Conservation (phyloP, 2,329 filamentous ascomycete genomes). For the Tricladium varicosporioides region DNA sequence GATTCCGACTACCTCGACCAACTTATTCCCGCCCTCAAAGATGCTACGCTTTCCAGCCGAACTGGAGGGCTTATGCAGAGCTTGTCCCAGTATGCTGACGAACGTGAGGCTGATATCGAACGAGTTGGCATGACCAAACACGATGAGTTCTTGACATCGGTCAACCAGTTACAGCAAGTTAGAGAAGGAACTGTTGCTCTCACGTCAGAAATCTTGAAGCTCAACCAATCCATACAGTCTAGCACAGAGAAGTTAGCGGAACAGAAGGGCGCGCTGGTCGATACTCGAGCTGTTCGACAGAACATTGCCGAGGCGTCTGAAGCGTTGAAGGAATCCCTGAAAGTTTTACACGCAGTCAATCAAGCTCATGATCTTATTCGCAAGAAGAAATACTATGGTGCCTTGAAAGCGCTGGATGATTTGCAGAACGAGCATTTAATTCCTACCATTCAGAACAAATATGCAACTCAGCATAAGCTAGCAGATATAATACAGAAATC, state of each 20-base stretch:
- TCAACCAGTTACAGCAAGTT: constrained; percentile 89
- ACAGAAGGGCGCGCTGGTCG: constrained; percentile 91
- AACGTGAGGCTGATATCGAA: constrained; percentile 89
- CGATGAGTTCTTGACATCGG: constrained; percentile 91
- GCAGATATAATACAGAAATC: constrained; percentile 95
- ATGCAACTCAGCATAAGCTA: constrained; percentile 91
- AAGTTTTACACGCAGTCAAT: constrained; percentile 89
- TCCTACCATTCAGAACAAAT: constrained; percentile 71
- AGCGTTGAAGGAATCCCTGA: constrained; percentile 85
- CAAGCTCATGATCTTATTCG: constrained; percentile 88
- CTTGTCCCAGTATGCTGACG: constrained; percentile 76
- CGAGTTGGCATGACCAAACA: constrained; percentile 93
- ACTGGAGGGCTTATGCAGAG: constrained; percentile 73
- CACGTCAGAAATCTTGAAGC: constrained; percentile 84
- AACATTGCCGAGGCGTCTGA: constrained; percentile 93
- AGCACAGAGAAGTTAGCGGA: constrained; percentile 92
- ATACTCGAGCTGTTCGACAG: constrained; percentile 86
- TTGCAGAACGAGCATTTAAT: constrained; percentile 91
- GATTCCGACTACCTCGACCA: constrained; percentile 95
- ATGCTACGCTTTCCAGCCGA: constrained; percentile 75
- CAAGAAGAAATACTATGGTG: constrained; percentile 94
- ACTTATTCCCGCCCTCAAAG: constrained; percentile 88
- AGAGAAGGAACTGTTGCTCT: constrained; percentile 86
- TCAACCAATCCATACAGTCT: constrained; percentile 92
- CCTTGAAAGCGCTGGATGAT: constrained; percentile 89